Percentiles rank a stretch among this genome's conserved stretches.
Evolutionary conservation across 2,329 filamentous ascomycete genomes (phyloP).

Genomic region (Sporothrix protearum): DNA sequence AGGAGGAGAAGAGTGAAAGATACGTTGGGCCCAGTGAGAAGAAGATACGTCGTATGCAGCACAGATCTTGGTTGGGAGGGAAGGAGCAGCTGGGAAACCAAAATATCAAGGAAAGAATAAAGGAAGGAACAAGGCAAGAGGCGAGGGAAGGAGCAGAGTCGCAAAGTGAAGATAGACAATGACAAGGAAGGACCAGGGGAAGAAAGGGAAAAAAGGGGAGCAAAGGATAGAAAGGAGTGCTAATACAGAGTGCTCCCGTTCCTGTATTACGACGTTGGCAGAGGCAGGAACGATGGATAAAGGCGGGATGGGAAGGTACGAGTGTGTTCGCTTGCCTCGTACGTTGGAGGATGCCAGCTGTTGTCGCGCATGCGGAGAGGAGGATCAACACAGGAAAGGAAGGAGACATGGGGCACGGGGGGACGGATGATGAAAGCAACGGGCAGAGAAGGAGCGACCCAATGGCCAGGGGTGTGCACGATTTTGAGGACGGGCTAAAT

Average conservation of each 20-base stretch:
- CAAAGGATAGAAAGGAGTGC: background rate
- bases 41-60: background rate
- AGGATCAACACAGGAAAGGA: background rate
- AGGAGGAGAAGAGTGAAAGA: background rate
- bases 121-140: background rate
- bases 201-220: background rate
- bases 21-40: background rate
- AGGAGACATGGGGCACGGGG: background rate
- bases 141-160: background rate
- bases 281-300: background rate
- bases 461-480: background rate
- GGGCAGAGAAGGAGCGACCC: conserved; percentile 9
- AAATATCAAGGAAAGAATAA: background rate
- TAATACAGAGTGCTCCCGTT: background rate
- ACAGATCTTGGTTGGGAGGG: background rate
- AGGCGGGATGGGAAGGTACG: conserved; percentile 15
- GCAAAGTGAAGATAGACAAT: no score
- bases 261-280: background rate
- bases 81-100: background rate
- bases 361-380: background rate
- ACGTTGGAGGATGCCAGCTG: background rate
- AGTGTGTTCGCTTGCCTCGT: background rate
- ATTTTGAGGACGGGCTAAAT: background rate
- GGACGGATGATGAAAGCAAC: background rate
- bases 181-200: background rate